Percentiles rank a stretch among this genome's conserved stretches.
Evolutionary conservation across 2,329 filamentous ascomycete species (phyloP).

Genomic region (Claviceps sorghi): DNA sequence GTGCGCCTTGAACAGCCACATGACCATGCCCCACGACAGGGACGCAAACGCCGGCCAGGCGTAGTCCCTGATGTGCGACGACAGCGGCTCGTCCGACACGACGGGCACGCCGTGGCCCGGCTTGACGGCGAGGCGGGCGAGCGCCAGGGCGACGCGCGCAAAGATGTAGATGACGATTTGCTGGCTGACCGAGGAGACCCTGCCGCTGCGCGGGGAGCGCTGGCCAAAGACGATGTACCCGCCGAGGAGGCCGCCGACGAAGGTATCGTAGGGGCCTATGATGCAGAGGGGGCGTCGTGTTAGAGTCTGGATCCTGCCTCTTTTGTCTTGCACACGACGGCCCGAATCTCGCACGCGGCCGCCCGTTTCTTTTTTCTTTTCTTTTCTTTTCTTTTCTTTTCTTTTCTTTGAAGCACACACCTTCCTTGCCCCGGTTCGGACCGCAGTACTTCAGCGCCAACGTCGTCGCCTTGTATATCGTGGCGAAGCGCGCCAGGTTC

Average conservation of each 20-base stretch:
- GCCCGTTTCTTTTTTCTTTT: neutral
- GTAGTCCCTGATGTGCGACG: constrained; percentile 44
- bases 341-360: too few species aligned
- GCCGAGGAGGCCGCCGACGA: constrained; percentile 74
- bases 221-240: constrained; percentile 85
- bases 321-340: too few species aligned
- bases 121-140: constrained; percentile 72
- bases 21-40: constrained; percentile 81
- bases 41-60: constrained; percentile 90
- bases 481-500: constrained; percentile 83
- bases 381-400: neutral
- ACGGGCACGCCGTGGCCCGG: constrained; percentile 36
- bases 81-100: constrained; percentile 33
- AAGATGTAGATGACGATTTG: constrained; percentile 99
- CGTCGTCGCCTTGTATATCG: constrained; percentile 78
- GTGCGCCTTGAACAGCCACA: constrained; percentile 89
- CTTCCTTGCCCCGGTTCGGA: constrained; percentile 44
- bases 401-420: constrained; percentile 10
- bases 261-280: constrained; percentile 63
- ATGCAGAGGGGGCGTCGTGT: too few species aligned
- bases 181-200: constrained; percentile 71
- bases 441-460: constrained; percentile 54
- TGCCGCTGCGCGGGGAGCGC: constrained; percentile 45
- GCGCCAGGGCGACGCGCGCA: constrained; percentile 70
- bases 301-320: neutral